Evolutionary conservation across 2,329 filamentous ascomycete species (phyloP), one percentile per base, ranked within the genome.

Genomic region (Amauroascus verrucosus): DNA sequence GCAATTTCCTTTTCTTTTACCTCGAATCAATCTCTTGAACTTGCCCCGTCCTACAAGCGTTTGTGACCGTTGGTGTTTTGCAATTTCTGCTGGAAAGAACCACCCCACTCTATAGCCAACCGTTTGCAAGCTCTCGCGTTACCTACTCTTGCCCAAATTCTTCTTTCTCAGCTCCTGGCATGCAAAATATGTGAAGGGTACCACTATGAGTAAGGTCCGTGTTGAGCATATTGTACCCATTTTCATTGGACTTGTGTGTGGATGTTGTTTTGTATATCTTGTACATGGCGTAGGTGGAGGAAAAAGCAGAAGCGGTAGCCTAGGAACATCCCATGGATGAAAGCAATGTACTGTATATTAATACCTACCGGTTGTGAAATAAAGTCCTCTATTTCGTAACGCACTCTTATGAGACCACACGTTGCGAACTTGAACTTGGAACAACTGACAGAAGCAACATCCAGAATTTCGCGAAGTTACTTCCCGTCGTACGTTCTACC

Each of bases 41-140:
- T 35, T 24, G 16, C 13, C 16, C 20, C 14, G n/a, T 33, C 26
- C 40, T 11, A 14, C 3, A 3, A 3, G 26, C 6, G n/a, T 6
- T n/a, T 2, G 26, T 20, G 18, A 46, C 30, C 16, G 14, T 33
- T 41, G 26, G 35, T 30, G 28, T 16, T 37, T 43, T 4, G 9
- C 18, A 18, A 51, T 48, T 35, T 24, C 14, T 33, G 41, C 24
- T 56, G 46, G 20, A 37, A 52, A 53, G 40, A 44, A 22, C 30
- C 46, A 46, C 51, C 48, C 55, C 51, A 54, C 51, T 54, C 51
- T 38, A 44, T 48, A 6, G 18, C 30, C 30, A 35, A 37, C n/a
- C n/a, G 14, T 18, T 40, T 24, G 45, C 13, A 22, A n/a, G n/a
- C 18, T 30, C 43, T 43, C 33, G 13, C 44, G 28, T 41, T 32